Evolutionary conservation across 164 flowering plant species (phyloP), one percentile per base, ranked within the genome.

Genomic region (Chimonanthus salicifolius): DNA sequence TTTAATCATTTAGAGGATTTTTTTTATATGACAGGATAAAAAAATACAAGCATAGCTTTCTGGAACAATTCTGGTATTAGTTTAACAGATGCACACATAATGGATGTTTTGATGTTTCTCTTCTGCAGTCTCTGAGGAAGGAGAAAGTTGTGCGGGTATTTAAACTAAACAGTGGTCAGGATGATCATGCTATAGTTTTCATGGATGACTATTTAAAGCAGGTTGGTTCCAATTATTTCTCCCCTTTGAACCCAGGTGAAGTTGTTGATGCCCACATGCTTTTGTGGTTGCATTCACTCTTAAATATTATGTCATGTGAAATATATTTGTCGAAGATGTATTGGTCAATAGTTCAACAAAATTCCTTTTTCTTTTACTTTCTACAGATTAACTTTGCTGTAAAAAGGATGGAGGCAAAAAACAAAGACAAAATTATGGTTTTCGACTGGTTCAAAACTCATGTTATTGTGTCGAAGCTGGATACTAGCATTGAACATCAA

Each of bases 181-280:
- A 95, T 80, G 99, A 95, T 80, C 91, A 95, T 83, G 97, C 94
- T 47, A 79, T 95, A 64, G 90, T 93, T 97, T 88, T 95, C 75
- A 78, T 87, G 75, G 97, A 93, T 75, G 94, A 95, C 80, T 92
- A 89, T 83, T 60, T 93, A 47, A 86, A 76, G 49, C 97, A 92
- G 98, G 98, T 92, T 77, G 8, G 80, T 67, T 75, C 67, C 33
- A 33, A 64, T 49, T 71, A 54, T 68, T 68, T 70, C 33, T 54
- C 47, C 33, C 49, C 60, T 33, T 47, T 18, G 10, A 21, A 20
- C 58, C 10, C 16, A 71, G 6, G 65, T 64, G 9, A 10, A 13
- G 15, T 54, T 54, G n/a, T 54, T 54, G 60, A n/a, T 11, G 16
- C 60, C 60, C 16, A 11, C 60, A 54, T 54, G 60, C 4, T 54